These are phyloP conservation scores for Podila verticillata DNA, from an alignment of 192 early-diverging fungal genomes.

Conservation along the genomic window DNA sequence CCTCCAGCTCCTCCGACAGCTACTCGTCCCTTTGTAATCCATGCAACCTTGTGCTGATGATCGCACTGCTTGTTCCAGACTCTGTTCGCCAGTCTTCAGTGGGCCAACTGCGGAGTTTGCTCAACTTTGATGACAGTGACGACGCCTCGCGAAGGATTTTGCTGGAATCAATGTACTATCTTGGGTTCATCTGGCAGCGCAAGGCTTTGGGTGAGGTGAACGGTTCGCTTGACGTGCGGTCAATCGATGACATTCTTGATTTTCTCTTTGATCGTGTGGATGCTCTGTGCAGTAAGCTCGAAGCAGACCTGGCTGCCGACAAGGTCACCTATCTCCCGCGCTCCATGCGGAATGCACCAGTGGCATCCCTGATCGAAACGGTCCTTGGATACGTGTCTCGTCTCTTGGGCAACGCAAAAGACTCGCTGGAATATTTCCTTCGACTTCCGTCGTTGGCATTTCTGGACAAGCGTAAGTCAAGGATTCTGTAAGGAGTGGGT, in stretches of 20 bases:
- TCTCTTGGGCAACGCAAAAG: conserved; percentile 11
- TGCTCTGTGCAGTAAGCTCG: not conserved
- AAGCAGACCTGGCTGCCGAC: conserved; percentile 7
- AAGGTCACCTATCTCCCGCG: not conserved
- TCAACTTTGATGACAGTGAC: conserved; percentile 27
- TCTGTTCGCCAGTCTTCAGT: conserved; percentile 19
- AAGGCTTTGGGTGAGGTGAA: not conserved
- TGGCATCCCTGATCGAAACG: conserved; percentile 5
- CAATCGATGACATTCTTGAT: conserved; percentile 15
- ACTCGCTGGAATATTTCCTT: too few species aligned
- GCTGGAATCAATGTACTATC: conserved; percentile 23
- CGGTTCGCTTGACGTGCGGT: not conserved
- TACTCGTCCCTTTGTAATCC: conserved; percentile 40
- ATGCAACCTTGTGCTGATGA: conserved; percentile 23
- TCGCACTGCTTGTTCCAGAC: conserved; percentile 30
- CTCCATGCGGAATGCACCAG: not conserved
- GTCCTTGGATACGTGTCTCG: conserved; percentile 11
- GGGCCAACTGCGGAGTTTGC: conserved; percentile 23
- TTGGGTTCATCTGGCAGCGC: conserved; percentile 25
- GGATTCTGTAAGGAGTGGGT: too few species aligned
- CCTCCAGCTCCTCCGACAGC: not conserved
- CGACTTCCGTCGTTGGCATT: conserved; percentile 9
- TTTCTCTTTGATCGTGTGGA: conserved; percentile 15
- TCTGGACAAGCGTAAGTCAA: conserved; percentile 29
- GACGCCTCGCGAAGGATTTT: conserved; percentile 15